Percentiles rank a stretch among this genome's conserved stretches.
Conservation (phyloP, 129 eudicot species). For the Artemisia tridentata region DNA sequence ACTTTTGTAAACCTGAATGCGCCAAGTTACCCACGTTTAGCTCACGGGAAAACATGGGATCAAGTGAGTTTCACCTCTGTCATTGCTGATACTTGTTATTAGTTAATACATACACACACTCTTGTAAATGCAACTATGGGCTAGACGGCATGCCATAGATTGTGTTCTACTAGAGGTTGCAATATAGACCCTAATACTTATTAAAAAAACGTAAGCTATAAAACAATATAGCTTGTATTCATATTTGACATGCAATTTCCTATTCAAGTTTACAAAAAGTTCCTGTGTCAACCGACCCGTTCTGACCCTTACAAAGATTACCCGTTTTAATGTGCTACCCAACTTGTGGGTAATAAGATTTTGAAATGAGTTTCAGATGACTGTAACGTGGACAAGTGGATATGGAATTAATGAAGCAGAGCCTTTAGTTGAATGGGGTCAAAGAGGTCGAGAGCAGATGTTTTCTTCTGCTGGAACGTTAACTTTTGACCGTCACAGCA, state of each 20-base stretch:
- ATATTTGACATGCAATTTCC: too few relatives aligned
- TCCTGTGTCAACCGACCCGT: too few relatives aligned
- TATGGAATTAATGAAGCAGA: constrained; percentile 60
- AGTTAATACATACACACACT: constrained; percentile 5
- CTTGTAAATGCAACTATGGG: neutral
- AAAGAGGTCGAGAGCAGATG: constrained; percentile 35
- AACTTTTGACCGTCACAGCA: constrained; percentile 60
- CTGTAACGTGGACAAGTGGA: constrained; percentile 93
- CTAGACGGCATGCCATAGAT: neutral
- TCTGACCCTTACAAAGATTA: too few relatives aligned
- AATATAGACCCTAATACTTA: too few relatives aligned
- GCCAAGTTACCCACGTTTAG: constrained; percentile 90
- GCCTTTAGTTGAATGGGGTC: constrained; percentile 76
- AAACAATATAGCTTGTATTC: too few relatives aligned
- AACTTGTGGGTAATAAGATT: constrained; percentile 13
- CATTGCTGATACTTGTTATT: constrained; percentile 10
- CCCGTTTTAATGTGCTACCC: too few relatives aligned
- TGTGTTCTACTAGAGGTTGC: neutral
- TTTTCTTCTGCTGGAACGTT: constrained; percentile 61
- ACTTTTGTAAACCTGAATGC: constrained; percentile 86
- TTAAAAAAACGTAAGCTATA: too few relatives aligned
- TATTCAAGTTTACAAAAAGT: too few relatives aligned
- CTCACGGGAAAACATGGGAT: constrained; percentile 90
- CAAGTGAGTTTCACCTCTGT: constrained; percentile 55
- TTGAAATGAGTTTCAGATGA: constrained; percentile 48